phyloP scores from a whole-genome alignment of 176 grass and related monocot species.

The Hordeum vulgare region DNA sequence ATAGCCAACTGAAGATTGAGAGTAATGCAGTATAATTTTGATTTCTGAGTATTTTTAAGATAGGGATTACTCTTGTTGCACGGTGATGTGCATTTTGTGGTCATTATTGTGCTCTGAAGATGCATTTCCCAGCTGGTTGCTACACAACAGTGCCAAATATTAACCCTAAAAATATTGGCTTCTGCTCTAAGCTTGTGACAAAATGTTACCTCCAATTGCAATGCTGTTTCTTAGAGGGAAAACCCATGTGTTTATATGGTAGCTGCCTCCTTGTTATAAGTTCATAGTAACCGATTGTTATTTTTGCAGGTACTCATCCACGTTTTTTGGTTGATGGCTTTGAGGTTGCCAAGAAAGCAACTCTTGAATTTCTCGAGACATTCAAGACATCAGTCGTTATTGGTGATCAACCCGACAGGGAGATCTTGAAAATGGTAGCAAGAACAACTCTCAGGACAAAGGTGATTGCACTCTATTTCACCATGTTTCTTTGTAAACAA shows the following conservation, averaged over 20 bases:
- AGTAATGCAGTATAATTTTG: background rate
- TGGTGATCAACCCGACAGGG: constrained; percentile 76
- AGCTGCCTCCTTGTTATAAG: background rate
- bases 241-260: background rate
- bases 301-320: constrained; percentile 79
- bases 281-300: background rate
- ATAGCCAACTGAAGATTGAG: background rate
- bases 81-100: background rate
- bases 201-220: background rate
- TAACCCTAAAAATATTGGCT: background rate
- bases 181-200: background rate
- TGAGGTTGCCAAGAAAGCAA: constrained; percentile 85
- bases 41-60: background rate
- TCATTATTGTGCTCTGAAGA: background rate
- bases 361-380: constrained; percentile 93
- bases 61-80: background rate
- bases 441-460: constrained; percentile 96
- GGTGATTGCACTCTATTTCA: constrained; percentile 30
- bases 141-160: background rate
- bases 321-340: constrained; percentile 94
- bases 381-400: constrained; percentile 81
- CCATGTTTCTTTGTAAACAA: background rate
- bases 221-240: background rate
- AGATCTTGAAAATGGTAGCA: constrained; percentile 91
- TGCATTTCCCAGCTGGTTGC: background rate